phyloP scores from a whole-genome alignment of 2,329 filamentous ascomycete genomes.

The Lithohypha guttulata region DNA sequence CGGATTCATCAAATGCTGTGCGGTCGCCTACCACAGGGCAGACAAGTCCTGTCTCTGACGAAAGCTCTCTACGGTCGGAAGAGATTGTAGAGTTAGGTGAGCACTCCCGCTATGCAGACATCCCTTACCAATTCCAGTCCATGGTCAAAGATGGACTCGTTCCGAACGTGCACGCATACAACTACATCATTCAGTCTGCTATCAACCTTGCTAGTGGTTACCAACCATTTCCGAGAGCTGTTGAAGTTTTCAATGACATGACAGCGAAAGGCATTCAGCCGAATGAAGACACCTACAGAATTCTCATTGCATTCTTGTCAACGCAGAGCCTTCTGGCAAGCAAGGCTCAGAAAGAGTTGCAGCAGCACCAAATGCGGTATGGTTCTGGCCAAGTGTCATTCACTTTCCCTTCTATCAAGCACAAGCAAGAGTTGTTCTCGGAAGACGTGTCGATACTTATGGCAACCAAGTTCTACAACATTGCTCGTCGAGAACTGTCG shows the following conservation, averaged over 20 bases:
- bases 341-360: slow-evolving; percentile 59
- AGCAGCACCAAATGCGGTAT: slow-evolving; percentile 73
- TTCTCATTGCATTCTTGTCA: slow-evolving; percentile 72
- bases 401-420: slow-evolving; percentile 77
- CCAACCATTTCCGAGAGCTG: slow-evolving; percentile 77
- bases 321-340: slow-evolving; percentile 69
- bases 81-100: slow-evolving; percentile 66
- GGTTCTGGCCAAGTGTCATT: slow-evolving; percentile 80
- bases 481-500: slow-evolving; percentile 53
- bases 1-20: slow-evolving; percentile 20
- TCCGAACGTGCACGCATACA: slow-evolving; percentile 81
- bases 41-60: slow-evolving; percentile 42
- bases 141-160: slow-evolving; percentile 74
- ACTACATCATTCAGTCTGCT: slow-evolving; percentile 73
- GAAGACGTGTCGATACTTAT: slow-evolving; percentile 82
- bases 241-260: slow-evolving; percentile 97
- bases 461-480: slow-evolving; percentile 75
- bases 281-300: slow-evolving; percentile 76
- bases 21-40: slow-evolving; percentile 29
- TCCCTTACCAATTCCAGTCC: slow-evolving; percentile 80
- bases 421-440: slow-evolving; percentile 72
- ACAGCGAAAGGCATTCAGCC: slow-evolving; percentile 71
- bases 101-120: slow-evolving; percentile 67
- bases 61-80: slow-evolving; percentile 61
- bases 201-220: slow-evolving; percentile 74